Conservation (phyloP, 2,329 filamentous ascomycete species). For the Fusarium udum region DNA sequence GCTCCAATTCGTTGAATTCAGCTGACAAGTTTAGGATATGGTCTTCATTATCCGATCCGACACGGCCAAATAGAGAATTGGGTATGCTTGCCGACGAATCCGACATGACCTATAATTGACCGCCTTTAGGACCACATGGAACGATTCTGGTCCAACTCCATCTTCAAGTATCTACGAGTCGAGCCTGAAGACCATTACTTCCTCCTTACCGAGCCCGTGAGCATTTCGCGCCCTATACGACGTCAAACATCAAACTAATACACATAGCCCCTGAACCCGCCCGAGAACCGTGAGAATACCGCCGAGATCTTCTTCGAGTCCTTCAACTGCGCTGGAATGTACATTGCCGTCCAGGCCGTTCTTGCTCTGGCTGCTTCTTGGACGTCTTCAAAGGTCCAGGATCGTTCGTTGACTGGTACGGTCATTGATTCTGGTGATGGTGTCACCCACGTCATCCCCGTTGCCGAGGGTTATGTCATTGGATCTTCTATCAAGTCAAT, state of each 20-base stretch:
- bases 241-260: slow-evolving; percentile 18
- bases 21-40: slow-evolving; percentile 73
- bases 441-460: slow-evolving; percentile 98
- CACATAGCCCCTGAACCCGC: slow-evolving; percentile 87
- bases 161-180: slow-evolving; percentile 98
- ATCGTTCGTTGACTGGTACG: slow-evolving; percentile 94
- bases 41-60: slow-evolving; percentile 95
- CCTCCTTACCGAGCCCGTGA: slow-evolving; percentile 93
- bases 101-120: slow-evolving; percentile 40
- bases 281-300: slow-evolving; percentile 98
- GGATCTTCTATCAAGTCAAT: slow-evolving; percentile 99
- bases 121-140: slow-evolving; percentile 90
- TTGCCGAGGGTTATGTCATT: slow-evolving; percentile 98
- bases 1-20: background rate
- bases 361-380: slow-evolving; percentile 96
- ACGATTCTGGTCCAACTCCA: slow-evolving; percentile 99
- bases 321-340: slow-evolving; percentile 98
- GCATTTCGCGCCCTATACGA: slow-evolving; percentile 43
- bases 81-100: slow-evolving; percentile 63
- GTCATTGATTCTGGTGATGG: slow-evolving; percentile 99
- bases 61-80: slow-evolving; percentile 99
- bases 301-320: slow-evolving; percentile 99
- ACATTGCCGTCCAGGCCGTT: slow-evolving; percentile 98
- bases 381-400: slow-evolving; percentile 98
- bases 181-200: slow-evolving; percentile 99